These are phyloP conservation scores for Beauveria sp. DNA, from an alignment of 2,329 filamentous ascomycete species.

Conservation along the genomic window DNA sequence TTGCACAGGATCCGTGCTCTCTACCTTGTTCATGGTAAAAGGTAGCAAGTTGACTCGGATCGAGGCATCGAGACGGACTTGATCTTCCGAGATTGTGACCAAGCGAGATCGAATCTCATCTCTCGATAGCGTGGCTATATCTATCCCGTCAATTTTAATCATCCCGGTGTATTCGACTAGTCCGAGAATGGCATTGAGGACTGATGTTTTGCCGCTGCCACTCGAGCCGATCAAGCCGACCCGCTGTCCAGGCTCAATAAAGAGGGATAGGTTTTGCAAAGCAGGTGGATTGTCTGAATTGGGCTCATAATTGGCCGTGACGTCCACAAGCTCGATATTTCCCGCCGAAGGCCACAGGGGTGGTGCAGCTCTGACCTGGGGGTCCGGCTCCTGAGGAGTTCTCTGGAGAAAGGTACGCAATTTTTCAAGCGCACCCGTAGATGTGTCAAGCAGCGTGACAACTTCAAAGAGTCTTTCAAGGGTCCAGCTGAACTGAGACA, in stretches of 20 bases:
- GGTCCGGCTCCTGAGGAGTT: background rate
- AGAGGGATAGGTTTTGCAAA: background rate
- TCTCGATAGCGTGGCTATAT: conserved; percentile 30
- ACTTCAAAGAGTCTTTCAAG: conserved; percentile 2
- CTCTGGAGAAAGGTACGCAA: background rate
- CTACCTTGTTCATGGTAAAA: background rate
- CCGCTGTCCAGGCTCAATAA: conserved; percentile 1
- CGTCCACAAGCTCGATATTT: background rate
- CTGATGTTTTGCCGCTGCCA: conserved; percentile 6
- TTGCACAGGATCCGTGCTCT: background rate
- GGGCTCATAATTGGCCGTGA: background rate
- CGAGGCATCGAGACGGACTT: conserved; percentile 33
- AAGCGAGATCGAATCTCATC: conserved; percentile 33
- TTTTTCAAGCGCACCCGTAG: background rate
- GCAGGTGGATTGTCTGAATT: background rate
- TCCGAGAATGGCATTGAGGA: conserved; percentile 4
- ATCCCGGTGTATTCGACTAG: conserved; percentile 12
- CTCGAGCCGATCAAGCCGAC: conserved; percentile 3
- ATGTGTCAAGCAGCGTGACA: background rate
- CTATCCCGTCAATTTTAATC: conserved; percentile 34
- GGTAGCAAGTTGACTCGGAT: conserved; percentile 32
- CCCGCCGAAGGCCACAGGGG: background rate
- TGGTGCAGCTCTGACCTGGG: background rate
- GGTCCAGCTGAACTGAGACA: background rate
- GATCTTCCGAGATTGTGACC: conserved; percentile 38